Percentiles rank a stretch among this genome's conserved stretches.
phyloP scores from a whole-genome alignment of 257 asterid species.

The Nicotiana attenuata region DNA sequence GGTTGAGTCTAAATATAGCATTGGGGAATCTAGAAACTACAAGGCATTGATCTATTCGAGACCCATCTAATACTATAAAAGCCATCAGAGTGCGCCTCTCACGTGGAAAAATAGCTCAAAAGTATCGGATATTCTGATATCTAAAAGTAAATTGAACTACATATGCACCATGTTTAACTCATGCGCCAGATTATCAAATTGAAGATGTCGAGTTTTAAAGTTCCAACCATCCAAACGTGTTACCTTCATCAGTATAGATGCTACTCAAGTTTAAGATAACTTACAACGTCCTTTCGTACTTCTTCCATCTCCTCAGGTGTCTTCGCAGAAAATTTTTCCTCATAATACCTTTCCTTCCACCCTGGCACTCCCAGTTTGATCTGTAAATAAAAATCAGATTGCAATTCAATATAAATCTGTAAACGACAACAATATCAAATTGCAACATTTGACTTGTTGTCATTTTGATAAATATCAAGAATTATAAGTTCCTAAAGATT shows the following conservation, averaged over 20 bases:
- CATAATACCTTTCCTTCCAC: conserved; percentile 96
- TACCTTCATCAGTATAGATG: not conserved
- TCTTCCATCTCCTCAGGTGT: conserved; percentile 85
- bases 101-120: not conserved
- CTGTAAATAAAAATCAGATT: conserved; percentile 30
- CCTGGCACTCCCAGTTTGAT: conserved; percentile 88
- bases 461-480: not conserved
- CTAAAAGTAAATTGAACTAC: not conserved
- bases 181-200: not conserved
- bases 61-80: not conserved
- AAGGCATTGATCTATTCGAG: not conserved
- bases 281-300: conserved; percentile 81
- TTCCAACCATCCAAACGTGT: not conserved
- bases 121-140: not conserved
- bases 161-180: not conserved
- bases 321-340: conserved; percentile 68
- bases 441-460: not conserved
- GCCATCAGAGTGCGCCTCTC: not conserved
- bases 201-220: not conserved
- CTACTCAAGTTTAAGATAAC: conserved; percentile 19
- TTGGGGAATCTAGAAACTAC: not conserved
- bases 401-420: not conserved
- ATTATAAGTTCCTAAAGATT: not conserved
- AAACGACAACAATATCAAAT: not conserved
- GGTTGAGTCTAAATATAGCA: not conserved